Percentiles rank a stretch among this genome's conserved stretches.
These are phyloP conservation scores for Arxiozyma heterogenica DNA, from an alignment of 1,139 yeast genomes.

Conservation along the genomic window DNA sequence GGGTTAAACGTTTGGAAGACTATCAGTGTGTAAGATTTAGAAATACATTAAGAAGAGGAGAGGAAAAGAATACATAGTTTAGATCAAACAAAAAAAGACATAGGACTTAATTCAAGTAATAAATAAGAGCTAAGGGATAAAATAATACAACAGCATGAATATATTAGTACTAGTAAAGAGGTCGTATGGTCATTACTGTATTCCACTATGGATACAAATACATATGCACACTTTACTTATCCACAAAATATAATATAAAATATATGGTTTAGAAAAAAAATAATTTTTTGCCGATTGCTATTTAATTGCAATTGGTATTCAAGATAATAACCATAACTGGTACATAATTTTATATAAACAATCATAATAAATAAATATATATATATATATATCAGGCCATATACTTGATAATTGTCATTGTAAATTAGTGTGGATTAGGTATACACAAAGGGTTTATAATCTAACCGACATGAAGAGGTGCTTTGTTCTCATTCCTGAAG, in stretches of 20 bases:
- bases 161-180: not conserved
- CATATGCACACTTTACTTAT: not conserved
- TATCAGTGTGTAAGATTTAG: slow-evolving; percentile 60
- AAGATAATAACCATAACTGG: too few relatives aligned
- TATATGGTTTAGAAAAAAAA: too few relatives aligned
- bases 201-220: not conserved
- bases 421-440: not conserved
- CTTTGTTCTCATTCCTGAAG: not conserved
- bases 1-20: slow-evolving; percentile 96
- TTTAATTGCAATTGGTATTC: not conserved
- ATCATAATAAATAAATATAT: not conserved
- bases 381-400: not conserved
- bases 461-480: not conserved
- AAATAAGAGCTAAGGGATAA: not conserved
- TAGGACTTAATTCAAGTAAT: not conserved
- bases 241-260: not conserved
- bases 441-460: too few relatives aligned
- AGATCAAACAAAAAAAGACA: too few relatives aligned
- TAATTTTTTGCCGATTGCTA: too few relatives aligned
- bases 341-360: not conserved
- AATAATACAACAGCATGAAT: not conserved
- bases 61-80: not conserved
- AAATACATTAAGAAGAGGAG: not conserved
- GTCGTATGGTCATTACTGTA: not conserved
- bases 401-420: not conserved